Evolutionary conservation across 2,329 filamentous ascomycete species (phyloP).

Genomic region (Penicillium sp.): DNA sequence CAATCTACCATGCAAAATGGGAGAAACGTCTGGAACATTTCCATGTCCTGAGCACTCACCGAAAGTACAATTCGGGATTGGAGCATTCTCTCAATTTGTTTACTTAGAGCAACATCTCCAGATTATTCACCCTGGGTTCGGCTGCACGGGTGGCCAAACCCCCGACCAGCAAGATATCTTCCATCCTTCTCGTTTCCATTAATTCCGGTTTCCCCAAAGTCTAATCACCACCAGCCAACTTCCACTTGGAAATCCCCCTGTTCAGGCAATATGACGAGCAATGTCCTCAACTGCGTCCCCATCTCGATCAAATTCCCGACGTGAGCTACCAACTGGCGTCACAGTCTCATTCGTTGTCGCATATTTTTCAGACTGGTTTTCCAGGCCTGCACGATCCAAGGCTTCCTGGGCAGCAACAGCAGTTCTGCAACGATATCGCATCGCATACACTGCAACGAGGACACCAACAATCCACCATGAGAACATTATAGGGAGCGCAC

Average conservation of each 20-base stretch:
- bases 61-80: neutral
- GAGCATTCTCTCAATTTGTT: neutral
- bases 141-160: neutral
- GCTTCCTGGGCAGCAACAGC: neutral
- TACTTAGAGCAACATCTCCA: neutral
- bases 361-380: neutral
- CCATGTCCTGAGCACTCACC: too few relatives aligned
- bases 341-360: neutral
- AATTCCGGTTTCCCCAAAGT: neutral
- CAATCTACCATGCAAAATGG: neutral
- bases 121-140: neutral
- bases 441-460: neutral
- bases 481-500: constrained; percentile 36
- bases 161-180: neutral
- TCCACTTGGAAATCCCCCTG: neutral
- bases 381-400: neutral
- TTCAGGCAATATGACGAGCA: neutral
- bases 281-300: neutral
- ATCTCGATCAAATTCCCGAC: neutral
- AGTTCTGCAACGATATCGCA: neutral
- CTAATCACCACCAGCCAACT: too few relatives aligned
- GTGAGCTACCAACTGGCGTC: neutral
- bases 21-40: neutral
- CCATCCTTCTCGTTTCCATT: neutral
- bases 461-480: constrained; percentile 27